These are phyloP conservation scores for Phytophthora multivora DNA, from an alignment of 352 stramenopile species.

Conservation along the genomic window DNA sequence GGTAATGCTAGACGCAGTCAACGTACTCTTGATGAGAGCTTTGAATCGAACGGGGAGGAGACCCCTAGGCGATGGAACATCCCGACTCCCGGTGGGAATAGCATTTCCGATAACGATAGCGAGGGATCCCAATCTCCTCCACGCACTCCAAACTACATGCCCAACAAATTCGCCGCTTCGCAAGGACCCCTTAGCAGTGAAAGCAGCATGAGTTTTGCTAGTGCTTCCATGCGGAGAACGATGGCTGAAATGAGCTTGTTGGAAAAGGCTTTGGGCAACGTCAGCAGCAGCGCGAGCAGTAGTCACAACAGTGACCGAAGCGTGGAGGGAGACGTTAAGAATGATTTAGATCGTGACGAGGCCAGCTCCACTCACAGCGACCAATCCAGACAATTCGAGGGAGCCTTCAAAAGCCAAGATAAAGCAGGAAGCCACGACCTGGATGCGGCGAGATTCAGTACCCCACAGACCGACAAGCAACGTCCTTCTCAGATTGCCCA, in stretches of 20 bases:
- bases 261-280: slow-evolving; percentile 67
- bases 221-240: slow-evolving; percentile 49
- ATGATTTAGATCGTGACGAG: slow-evolving; percentile 7
- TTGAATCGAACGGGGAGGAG: slow-evolving; percentile 11
- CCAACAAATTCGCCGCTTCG: slow-evolving; percentile 7
- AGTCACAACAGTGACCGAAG: slow-evolving; percentile 9
- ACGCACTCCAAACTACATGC: slow-evolving; percentile 11
- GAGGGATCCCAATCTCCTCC: slow-evolving; percentile 7
- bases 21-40: slow-evolving; percentile 10
- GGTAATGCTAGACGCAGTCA: neutral
- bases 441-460: slow-evolving; percentile 4
- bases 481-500: neutral
- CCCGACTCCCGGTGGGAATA: slow-evolving; percentile 9
- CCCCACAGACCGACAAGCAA: neutral
- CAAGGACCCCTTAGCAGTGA: slow-evolving; percentile 25
- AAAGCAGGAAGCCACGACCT: slow-evolving; percentile 6
- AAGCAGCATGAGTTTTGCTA: slow-evolving; percentile 55
- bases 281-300: slow-evolving; percentile 68
- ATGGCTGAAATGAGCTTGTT: slow-evolving; percentile 69
- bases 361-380: slow-evolving; percentile 2
- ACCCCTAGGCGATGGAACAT: slow-evolving; percentile 7
- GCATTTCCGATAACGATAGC: neutral
- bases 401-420: neutral
- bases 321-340: neutral
- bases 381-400: neutral